Evolutionary conservation across 2,329 filamentous ascomycete genomes (phyloP).

Genomic region (Phoma sp.): DNA sequence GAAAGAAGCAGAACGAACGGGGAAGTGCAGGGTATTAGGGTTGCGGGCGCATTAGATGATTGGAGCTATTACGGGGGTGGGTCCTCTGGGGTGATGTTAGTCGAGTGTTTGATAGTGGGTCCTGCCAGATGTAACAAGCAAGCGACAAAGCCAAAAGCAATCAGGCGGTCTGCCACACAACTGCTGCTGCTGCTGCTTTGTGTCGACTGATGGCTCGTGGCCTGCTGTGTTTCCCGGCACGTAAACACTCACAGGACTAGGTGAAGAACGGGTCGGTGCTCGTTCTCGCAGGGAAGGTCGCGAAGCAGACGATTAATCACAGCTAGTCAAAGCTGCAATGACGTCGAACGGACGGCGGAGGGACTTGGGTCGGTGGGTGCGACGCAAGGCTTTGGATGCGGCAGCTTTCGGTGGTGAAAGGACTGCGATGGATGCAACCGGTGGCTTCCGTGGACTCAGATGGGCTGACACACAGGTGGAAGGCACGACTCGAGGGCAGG

Average conservation of each 20-base stretch:
- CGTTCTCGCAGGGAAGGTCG: conserved; percentile 17
- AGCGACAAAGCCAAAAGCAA: neutral
- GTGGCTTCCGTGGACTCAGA: conserved; percentile 34
- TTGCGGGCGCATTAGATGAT: conserved; percentile 52
- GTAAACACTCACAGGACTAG: conserved; percentile 30
- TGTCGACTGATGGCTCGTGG: neutral
- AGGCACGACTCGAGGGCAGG: conserved; percentile 15
- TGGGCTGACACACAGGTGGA: conserved; percentile 1
- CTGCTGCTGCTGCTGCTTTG: neutral
- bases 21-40: conserved; percentile 41
- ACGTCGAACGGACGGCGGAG: conserved; percentile 32
- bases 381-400: conserved; percentile 11
- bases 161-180: too few species aligned
- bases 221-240: neutral
- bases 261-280: conserved; percentile 23
- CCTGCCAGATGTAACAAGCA: conserved; percentile 15
- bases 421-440: conserved; percentile 23
- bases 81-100: conserved; percentile 22
- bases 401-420: conserved; percentile 26
- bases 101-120: conserved; percentile 12
- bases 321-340: conserved; percentile 44
- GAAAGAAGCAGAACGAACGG: conserved; percentile 41
- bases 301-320: conserved; percentile 22
- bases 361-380: conserved; percentile 16
- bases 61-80: conserved; percentile 35